Base-by-base conservation (phyloP, 306 rosid genomes). In the Leucaena leucocephala region DNA sequence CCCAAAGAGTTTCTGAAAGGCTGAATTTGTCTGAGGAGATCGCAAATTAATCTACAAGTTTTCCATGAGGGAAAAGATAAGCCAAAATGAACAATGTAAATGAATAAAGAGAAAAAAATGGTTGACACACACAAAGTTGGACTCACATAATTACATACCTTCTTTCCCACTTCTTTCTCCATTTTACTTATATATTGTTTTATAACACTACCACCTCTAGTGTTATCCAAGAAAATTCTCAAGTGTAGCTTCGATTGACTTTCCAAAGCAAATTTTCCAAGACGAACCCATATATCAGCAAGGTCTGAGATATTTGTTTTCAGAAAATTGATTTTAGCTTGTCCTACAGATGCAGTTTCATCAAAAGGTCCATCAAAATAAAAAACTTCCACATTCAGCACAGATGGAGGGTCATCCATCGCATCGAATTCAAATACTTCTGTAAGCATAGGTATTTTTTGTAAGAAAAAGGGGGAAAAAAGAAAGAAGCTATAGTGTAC, bases 391-490 rank as follows among this genome's bases (percentile, higher is more conserved):
- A 93, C 83, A 40, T 89, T 95, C 87, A 96, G 74, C 83, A 93
- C 87, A 13, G 99, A 91, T 75, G 99, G 99, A 82, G 94, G 97
- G 68, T 96, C 98, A 43, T 91, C 90, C 99, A 90, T 93, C 3
- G 99, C 99, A 88, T 93, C 98, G 78, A 96, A 96, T 84, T 96
- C 99, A 86, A 96, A 96, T 83, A 96, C 88, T 87, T 96, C 98
- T 96, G 90, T 78, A 75, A 50, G 80, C 27, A 82, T 35, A 67
- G 65, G 79, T 14, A 76, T 6, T 8, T 52, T 66, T 75, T 15
- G 67, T 69, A 48, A 57, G 34, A 15, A 65, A 50, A 43, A 33
- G 52, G 17, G 33, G 62, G 1, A 70, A 82, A 81, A 67, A 84
- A 69, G n/a, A 79, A 82, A 72, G 82, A 61, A 58, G 22, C 12